These are phyloP conservation scores for Macrophomina pseudophaseolina DNA, from an alignment of 2,329 filamentous ascomycete genomes.

Conservation along the genomic window DNA sequence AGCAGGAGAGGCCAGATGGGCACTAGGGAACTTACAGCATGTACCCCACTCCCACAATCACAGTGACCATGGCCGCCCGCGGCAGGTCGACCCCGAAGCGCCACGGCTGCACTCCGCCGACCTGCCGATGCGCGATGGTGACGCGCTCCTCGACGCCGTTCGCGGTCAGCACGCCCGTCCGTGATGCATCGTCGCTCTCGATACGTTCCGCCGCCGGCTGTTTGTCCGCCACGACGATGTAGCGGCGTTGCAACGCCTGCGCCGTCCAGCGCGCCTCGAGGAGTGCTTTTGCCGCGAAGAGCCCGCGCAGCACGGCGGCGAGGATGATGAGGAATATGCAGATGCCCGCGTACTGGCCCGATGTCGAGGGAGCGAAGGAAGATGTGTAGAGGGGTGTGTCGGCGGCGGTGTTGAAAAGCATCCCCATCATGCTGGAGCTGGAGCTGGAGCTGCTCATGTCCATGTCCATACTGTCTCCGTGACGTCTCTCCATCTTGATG, in stretches of 20 bases:
- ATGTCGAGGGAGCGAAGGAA: conserved; percentile 73
- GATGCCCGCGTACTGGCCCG: conserved; percentile 80
- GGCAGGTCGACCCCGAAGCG: conserved; percentile 79
- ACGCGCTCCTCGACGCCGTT: conserved; percentile 84
- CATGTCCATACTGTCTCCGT: conserved; percentile 24
- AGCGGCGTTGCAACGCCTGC: conserved; percentile 73
- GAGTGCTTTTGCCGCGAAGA: conserved; percentile 71
- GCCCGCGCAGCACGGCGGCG: conserved; percentile 68
- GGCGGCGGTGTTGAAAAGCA: conserved; percentile 69
- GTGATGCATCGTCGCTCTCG: conserved; percentile 60
- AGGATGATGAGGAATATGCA: conserved; percentile 90
- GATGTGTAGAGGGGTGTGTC: conserved; percentile 69
- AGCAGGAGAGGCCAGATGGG: background rate
- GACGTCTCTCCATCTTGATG: conserved; percentile 15
- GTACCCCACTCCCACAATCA: conserved; percentile 79
- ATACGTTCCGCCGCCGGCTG: conserved; percentile 64
- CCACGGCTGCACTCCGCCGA: conserved; percentile 68
- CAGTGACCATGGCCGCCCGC: conserved; percentile 71
- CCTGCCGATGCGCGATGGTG: conserved; percentile 68
- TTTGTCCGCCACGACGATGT: conserved; percentile 74
- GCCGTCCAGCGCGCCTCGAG: conserved; percentile 73
- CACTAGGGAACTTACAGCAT: conserved; percentile 71
- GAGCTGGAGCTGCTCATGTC: conserved; percentile 28
- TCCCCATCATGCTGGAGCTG: conserved; percentile 51
- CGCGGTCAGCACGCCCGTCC: conserved; percentile 69